phyloP scores from a whole-genome alignment of 2,329 filamentous ascomycete species.

The Ophiostoma montium region DNA sequence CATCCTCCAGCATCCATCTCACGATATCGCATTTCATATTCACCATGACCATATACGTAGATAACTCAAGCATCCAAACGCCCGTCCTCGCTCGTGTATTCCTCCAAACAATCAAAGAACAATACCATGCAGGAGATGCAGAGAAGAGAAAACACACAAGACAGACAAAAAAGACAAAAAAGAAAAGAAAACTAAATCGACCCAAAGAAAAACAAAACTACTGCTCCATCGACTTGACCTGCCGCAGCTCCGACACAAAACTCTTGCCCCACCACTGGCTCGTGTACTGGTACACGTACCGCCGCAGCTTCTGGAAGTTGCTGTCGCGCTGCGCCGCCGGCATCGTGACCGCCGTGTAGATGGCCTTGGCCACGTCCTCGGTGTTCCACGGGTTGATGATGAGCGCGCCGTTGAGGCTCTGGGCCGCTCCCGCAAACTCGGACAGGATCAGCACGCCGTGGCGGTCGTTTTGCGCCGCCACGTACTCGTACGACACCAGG shows the following conservation, averaged over 20 bases:
- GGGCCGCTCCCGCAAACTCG: constrained; percentile 90
- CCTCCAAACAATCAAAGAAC: not conserved
- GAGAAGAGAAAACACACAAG: not conserved
- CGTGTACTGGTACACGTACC: constrained; percentile 96
- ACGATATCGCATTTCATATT: no score
- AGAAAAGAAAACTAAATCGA: not conserved
- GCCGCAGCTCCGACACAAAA: constrained; percentile 66
- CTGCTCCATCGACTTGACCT: constrained; percentile 7
- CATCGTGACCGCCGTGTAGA: constrained; percentile 96
- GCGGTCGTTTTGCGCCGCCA: constrained; percentile 78
- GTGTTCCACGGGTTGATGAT: constrained; percentile 99
- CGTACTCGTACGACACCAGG: constrained; percentile 95
- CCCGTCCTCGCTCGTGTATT: constrained; percentile 3
- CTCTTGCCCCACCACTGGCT: constrained; percentile 94
- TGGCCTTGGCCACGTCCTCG: constrained; percentile 81
- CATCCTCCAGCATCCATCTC: no score
- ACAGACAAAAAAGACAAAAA: not conserved
- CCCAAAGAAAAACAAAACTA: not conserved
- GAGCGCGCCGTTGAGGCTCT: constrained; percentile 82
- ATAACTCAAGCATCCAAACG: not conserved
- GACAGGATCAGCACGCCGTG: constrained; percentile 92
- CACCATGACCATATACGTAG: no score
- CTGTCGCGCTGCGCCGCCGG: constrained; percentile 70
- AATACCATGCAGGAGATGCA: no score
- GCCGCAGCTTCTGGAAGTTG: constrained; percentile 84